These are phyloP conservation scores for Aspergillus sojae DNA, from an alignment of 2,329 filamentous ascomycete genomes.

Conservation along the genomic window DNA sequence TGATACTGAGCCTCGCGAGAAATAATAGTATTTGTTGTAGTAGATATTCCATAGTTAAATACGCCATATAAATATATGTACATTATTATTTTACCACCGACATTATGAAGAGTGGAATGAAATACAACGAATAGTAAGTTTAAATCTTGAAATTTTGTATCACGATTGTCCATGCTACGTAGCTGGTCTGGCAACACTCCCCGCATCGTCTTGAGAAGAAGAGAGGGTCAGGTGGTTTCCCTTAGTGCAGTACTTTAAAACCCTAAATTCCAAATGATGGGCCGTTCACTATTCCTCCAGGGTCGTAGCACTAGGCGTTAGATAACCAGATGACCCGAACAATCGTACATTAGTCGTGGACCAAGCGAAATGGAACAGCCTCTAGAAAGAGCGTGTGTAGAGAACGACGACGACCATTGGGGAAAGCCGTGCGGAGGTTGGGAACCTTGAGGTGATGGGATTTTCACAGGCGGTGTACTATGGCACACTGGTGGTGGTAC, in stretches of 20 bases:
- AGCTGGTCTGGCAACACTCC: too few relatives aligned
- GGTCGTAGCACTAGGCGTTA: not conserved
- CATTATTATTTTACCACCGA: too few relatives aligned
- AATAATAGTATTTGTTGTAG: not conserved
- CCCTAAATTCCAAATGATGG: not conserved
- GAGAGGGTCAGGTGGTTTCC: not conserved
- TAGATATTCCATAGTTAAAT: not conserved
- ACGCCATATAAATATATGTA: not conserved
- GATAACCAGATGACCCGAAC: slow-evolving; percentile 7
- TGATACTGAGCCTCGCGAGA: slow-evolving; percentile 3
- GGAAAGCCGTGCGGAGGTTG: slow-evolving; percentile 2
- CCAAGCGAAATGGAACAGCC: not conserved
- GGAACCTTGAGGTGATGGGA: not conserved
- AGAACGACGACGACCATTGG: slow-evolving; percentile 13
- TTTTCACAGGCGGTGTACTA: slow-evolving; percentile 6
- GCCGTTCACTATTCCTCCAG: not conserved
- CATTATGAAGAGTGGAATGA: too few relatives aligned
- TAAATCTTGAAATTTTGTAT: not conserved
- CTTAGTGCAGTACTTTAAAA: not conserved
- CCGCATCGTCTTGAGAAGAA: not conserved
- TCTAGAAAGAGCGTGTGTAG: slow-evolving; percentile 12
- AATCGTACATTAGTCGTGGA: not conserved
- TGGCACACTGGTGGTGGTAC: not conserved
- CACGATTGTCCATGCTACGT: not conserved
- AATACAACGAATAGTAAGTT: not conserved